Evolutionary conservation across 1,284 basidiomycete genomes (phyloP), one percentile per base, ranked within the genome.

Genomic region (Boletellus deceptivus): DNA sequence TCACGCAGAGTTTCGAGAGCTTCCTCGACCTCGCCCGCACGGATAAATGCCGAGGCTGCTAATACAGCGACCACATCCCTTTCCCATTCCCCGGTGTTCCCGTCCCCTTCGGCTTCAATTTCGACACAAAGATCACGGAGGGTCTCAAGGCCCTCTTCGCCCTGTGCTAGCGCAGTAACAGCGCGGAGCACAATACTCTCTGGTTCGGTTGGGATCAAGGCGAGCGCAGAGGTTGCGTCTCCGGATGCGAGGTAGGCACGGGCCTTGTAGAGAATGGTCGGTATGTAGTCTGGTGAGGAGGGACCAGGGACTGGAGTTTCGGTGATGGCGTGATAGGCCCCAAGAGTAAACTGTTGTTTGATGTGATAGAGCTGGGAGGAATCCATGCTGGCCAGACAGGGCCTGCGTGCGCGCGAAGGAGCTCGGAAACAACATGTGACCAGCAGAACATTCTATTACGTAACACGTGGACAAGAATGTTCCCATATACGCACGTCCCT

Each of bases 1-100:
- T 80, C 75, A 13, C 86, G 83, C 25, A 97, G 76, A 0, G 91
- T 93, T 66, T 95, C 92, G 25, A 97, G 74, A 0, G 92, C 93
- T 72, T 97, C 94, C 70, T 96, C 93, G 16, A 88, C 70, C 72
- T 97, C 93, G 4, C 86, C 87, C 20, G 89, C 89, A 18, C 82
- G 74, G 16, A 86, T 79, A 68, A 95, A 96, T 1, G 92, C 89
- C 3, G 88, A 92, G 6, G 86, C 92, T 16, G 91, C 89, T 4
- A 92, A 71, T 16, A 89, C 88, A 48, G 84, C 76, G 2, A 94
- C 91, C 25, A 83, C 68, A 29, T 83, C 84, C 64, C 83, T 86
- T 56, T 86, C 86, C 53, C 75, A 76, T 27, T 82, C 78, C 16
- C 73, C 79, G 6, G 77, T 79, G 40, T 86, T 83, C 57, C 86